Evolutionary conservation across 2,329 filamentous ascomycete species (phyloP).

Genomic region (Aureobasidium melanogenum): DNA sequence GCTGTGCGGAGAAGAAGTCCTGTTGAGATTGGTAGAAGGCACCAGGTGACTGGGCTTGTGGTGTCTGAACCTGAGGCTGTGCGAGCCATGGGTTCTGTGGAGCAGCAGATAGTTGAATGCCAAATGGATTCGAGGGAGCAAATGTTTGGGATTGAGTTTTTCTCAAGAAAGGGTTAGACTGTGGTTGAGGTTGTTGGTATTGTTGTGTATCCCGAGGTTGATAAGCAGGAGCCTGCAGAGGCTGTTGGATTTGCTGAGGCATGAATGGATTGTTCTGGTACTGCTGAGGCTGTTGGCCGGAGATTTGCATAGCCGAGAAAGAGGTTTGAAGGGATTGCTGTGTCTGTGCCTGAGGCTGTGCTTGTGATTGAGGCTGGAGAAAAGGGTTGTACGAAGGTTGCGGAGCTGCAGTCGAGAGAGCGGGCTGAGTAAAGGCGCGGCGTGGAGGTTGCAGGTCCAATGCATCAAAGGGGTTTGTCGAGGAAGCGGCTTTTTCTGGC

Average conservation of each 20-base stretch:
- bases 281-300: constrained; percentile 22
- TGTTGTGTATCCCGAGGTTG: constrained; percentile 16
- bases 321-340: constrained; percentile 23
- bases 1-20: constrained; percentile 22
- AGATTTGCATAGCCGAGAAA: constrained; percentile 67
- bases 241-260: constrained; percentile 20
- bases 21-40: constrained; percentile 20
- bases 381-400: constrained; percentile 59
- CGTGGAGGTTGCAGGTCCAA: constrained; percentile 32
- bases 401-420: constrained; percentile 17
- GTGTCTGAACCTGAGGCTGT: constrained; percentile 34
- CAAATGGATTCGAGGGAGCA: constrained; percentile 20
- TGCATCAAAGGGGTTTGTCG: constrained; percentile 37
- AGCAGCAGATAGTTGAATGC: constrained; percentile 15
- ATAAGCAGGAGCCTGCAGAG: constrained; percentile 7
- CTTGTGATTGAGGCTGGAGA: constrained; percentile 30
- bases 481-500: constrained; percentile 17
- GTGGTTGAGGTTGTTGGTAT: constrained; percentile 14
- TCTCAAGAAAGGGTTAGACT: constrained; percentile 36
- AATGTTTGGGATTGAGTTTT: constrained; percentile 35
- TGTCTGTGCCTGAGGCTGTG: constrained; percentile 21
- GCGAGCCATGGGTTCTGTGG: constrained; percentile 20
- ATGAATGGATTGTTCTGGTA: constrained; percentile 24
- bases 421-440: constrained; percentile 20
- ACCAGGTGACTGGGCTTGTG: constrained; percentile 20